Evolutionary conservation across 208 protist species (phyloP), one percentile per base, ranked within the genome.

Genomic region (Crithidia fasciculata): DNA sequence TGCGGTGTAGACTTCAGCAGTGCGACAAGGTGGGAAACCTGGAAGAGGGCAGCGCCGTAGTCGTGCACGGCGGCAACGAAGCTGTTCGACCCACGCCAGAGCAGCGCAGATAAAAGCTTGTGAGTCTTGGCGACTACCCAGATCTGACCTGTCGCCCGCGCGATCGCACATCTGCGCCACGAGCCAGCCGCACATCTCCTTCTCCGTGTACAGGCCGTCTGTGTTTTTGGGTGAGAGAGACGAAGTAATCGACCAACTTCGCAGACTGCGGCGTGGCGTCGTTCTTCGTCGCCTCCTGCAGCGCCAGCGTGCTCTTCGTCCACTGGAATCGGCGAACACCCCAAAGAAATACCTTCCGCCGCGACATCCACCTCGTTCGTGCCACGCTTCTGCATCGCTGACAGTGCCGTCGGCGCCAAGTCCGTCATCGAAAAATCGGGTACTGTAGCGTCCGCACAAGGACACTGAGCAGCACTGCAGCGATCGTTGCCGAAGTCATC

Each of bases 251-350:
- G 19, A 85, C 19, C 45, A 83, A 39, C 67, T 77, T 69, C 5
- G 50, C 2, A 4, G 80, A 74, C 39, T 83, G 47, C 65, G 50
- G 41, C 39, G 49, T 66, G 10, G 63, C 10, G 55, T 82, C 80
- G 58, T 88, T 88, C 57, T 73, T 78, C 19, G 83, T 90, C 41
- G 69, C 77, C 57, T 88, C 76, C 50, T 76, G 54, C 18, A 88
- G 37, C 18, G 73, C 70, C 37, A 74, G 45, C 15, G 83, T 49
- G 15, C 49, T 74, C 63, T 90, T 88, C 1, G 53, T 82, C 76
- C 79, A 88, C 74, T 90, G 82, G 28, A 88, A 59, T 5, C 61
- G 63, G 12, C 70, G 56, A 13, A 76, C 55, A 15, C 70, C 60
- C n/a, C 37, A 79, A 37, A 15, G 61, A n/a, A 5, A 69, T 67